These are phyloP conservation scores for Cutaneotrichosporon spelunceum DNA, from an alignment of 1,284 basidiomycete species.

Conservation along the genomic window DNA sequence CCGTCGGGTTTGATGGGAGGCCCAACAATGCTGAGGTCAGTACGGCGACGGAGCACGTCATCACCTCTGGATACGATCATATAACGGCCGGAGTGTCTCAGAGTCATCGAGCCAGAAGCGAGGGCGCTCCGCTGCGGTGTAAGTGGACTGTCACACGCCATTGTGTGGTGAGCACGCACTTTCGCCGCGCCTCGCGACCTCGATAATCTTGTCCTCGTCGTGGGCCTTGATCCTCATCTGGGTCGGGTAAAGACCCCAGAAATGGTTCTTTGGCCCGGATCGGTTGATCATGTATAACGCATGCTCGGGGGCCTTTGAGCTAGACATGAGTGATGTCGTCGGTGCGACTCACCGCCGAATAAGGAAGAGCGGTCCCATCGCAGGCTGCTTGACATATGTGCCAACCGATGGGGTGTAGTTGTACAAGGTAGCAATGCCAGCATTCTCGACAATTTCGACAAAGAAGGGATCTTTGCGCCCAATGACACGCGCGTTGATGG, in stretches of 20 bases:
- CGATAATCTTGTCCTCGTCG: slow-evolving; percentile 31
- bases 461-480: slow-evolving; percentile 40
- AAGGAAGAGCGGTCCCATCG: slow-evolving; percentile 44
- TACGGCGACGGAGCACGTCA: background rate
- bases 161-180: slow-evolving; percentile 28
- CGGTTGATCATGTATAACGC: slow-evolving; percentile 47
- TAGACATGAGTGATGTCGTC: slow-evolving; percentile 7
- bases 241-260: slow-evolving; percentile 39
- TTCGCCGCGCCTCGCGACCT: slow-evolving; percentile 43
- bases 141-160: background rate
- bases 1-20: background rate
- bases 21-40: slow-evolving; percentile 1
- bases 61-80: background rate
- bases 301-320: slow-evolving; percentile 41
- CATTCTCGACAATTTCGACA: slow-evolving; percentile 38
- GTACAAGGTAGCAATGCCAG: background rate
- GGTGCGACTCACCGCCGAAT: slow-evolving; percentile 35
- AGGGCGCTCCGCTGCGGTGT: background rate
- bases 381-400: background rate
- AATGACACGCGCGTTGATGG: slow-evolving; percentile 40
- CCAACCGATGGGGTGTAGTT: background rate
- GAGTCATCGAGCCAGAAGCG: background rate
- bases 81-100: background rate
- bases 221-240: slow-evolving; percentile 40
- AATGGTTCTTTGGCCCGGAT: slow-evolving; percentile 40